Percentiles rank a stretch among this genome's conserved stretches.
These are phyloP conservation scores for Sugiyamaella japonica DNA, from an alignment of 1,139 yeast genomes.

Conservation along the genomic window DNA sequence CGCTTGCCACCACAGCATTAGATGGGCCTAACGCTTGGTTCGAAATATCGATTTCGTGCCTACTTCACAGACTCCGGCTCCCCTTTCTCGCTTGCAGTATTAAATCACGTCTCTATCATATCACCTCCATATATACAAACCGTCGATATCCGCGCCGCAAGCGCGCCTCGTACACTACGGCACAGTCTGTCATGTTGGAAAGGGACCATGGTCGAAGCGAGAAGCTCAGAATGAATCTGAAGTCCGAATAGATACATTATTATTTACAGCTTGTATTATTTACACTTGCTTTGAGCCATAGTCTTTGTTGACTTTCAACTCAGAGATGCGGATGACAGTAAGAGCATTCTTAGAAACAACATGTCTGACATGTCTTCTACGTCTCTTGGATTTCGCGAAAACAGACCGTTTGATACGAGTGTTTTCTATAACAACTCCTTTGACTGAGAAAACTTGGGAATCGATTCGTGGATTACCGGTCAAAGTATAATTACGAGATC, in stretches of 20 bases:
- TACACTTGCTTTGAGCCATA: slow-evolving; percentile 9
- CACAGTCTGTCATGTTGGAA: too few species aligned
- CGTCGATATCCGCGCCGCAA: too few species aligned
- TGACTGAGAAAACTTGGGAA: slow-evolving; percentile 56
- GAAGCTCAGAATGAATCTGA: too few species aligned
- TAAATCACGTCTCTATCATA: too few species aligned
- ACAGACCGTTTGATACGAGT: slow-evolving; percentile 78
- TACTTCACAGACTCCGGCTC: not conserved
- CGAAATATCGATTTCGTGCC: not conserved
- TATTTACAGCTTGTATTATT: slow-evolving; percentile 2
- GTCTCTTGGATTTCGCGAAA: slow-evolving; percentile 66
- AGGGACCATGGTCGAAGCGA: too few species aligned
- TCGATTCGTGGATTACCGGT: slow-evolving; percentile 54
- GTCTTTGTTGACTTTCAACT: slow-evolving; percentile 40
- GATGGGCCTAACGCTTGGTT: not conserved
- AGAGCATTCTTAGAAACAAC: slow-evolving; percentile 74
- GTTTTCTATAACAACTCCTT: slow-evolving; percentile 81
- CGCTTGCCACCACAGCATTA: not conserved
- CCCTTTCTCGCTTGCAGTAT: too few species aligned
- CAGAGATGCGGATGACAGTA: slow-evolving; percentile 78
- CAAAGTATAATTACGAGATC: slow-evolving; percentile 79
- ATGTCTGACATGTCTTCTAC: slow-evolving; percentile 83
- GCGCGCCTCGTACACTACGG: too few species aligned
- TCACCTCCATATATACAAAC: too few species aligned
- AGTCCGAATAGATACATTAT: not conserved